Base-by-base conservation (phyloP, 441 rosid species). In the Adansonia gregorii region DNA sequence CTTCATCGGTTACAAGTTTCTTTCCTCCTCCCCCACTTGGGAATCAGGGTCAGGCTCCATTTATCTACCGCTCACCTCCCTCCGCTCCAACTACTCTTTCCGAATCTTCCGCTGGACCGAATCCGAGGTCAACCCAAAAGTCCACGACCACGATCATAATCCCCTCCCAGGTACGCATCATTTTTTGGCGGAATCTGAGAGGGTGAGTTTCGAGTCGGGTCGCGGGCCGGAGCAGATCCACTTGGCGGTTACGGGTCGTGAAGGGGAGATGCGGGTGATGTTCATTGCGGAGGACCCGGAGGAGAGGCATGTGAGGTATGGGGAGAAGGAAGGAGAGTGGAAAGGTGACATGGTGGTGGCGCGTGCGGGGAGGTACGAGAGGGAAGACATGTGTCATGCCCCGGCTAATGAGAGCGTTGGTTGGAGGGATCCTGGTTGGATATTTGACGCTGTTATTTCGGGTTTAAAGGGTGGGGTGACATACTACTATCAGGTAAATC, bases 341-440 rank as follows among this genome's bases (percentile, higher is more conserved):
- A 75, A 85, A 69, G 73, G 77, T 45, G 74, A 68, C 69, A 8
- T 54, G 9, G 82, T 39, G n/a, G 79, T 17, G 85, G 88, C 95
- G 67, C 86, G 88, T 84, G 94, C 84, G 78, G 83, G 17, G 79
- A 86, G 90, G 85, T 94, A 94, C 60, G 94, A 91, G 86, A 86
- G 74, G 74, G 93, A 90, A 68, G 88, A 92, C 59, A 83, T 94
- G 97, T 93, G 98, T 65, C 90, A 92, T 77, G 78, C 83, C n/a
- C 98, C 98, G 1, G 98, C 98, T 11, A 94, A 94, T 71, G 52
- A 80, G 2, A 86, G 90, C 1, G 20, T 84, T 17, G 97, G 94
- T 61, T 93, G 98, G 97, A 92, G 98, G 78, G 98, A 94, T 87
- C 97, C 98, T 7, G 97, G 98, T 17, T 94, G 97, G 98, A 85